A percentile compares a stretch with the other conserved stretches of the same genome.
Conservation (phyloP, 208 protist species). For the Leishmania martiniquensis region DNA sequence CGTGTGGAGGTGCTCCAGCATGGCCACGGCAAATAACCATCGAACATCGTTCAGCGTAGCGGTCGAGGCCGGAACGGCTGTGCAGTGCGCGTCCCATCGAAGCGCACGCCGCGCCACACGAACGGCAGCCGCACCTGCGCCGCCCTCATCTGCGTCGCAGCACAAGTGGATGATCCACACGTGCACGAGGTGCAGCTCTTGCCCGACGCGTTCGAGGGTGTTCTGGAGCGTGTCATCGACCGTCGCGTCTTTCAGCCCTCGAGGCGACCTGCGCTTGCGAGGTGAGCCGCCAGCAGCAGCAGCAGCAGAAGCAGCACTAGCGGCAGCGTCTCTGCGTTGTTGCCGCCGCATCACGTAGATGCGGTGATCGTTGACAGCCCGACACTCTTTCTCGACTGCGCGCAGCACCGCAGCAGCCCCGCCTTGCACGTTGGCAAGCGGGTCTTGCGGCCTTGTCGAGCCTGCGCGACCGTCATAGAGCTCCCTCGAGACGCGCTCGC, state of each 20-base stretch:
- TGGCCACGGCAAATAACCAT: slow-evolving; percentile 26
- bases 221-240: slow-evolving; percentile 34
- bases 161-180: slow-evolving; percentile 25
- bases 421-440: not conserved
- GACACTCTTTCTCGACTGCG: slow-evolving; percentile 17
- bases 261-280: slow-evolving; percentile 8
- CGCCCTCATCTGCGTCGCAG: not conserved
- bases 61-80: not conserved
- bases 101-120: slow-evolving; percentile 16
- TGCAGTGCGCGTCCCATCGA: not conserved
- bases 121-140: not conserved
- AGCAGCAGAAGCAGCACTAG: slow-evolving; percentile 14
- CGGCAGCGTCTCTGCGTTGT: not conserved
- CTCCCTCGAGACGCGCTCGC: slow-evolving; percentile 9
- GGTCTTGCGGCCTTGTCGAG: not conserved
- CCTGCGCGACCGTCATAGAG: not conserved
- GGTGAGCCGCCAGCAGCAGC: not conserved
- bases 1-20: slow-evolving; percentile 28
- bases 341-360: slow-evolving; percentile 19
- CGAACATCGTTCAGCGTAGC: slow-evolving; percentile 1
- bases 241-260: not conserved
- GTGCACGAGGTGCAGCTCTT: slow-evolving; percentile 36
- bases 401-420: slow-evolving; percentile 15
- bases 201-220: slow-evolving; percentile 28
- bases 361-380: slow-evolving; percentile 3